Evolutionary conservation across 2,329 filamentous ascomycete species (phyloP).

Genomic region (Penicillium sp.): DNA sequence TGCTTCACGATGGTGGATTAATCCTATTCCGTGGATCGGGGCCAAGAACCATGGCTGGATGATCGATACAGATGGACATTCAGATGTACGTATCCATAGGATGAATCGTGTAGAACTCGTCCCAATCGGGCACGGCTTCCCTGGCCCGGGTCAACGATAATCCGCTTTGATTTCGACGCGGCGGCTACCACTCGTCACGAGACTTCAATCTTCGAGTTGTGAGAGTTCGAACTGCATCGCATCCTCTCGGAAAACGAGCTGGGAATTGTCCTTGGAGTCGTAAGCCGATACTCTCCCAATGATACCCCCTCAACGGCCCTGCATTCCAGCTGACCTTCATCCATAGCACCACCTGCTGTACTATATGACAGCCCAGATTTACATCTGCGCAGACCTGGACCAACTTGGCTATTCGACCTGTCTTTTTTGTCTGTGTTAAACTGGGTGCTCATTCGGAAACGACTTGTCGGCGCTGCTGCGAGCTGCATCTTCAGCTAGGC

Average conservation of each 20-base stretch:
- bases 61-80: not conserved
- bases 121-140: not conserved
- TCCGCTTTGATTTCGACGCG: not conserved
- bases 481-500: not conserved
- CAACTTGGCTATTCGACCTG: not conserved
- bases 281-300: not conserved
- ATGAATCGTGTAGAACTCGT: no score
- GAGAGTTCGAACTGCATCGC: not conserved
- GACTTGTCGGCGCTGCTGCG: not conserved
- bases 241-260: not conserved
- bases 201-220: not conserved
- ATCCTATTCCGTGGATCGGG: not conserved
- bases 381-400: not conserved
- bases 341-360: constrained; percentile 2
- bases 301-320: not conserved
- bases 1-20: not conserved
- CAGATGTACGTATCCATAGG: no score
- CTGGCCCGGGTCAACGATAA: not conserved
- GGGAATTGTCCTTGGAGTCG: not conserved
- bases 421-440: not conserved
- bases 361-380: constrained; percentile 5
- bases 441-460: not conserved
- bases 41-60: not conserved
- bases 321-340: not conserved
- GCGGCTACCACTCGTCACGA: not conserved